Evolutionary conservation across 2,329 filamentous ascomycete genomes (phyloP).

Genomic region (Tolypocladium sp.): DNA sequence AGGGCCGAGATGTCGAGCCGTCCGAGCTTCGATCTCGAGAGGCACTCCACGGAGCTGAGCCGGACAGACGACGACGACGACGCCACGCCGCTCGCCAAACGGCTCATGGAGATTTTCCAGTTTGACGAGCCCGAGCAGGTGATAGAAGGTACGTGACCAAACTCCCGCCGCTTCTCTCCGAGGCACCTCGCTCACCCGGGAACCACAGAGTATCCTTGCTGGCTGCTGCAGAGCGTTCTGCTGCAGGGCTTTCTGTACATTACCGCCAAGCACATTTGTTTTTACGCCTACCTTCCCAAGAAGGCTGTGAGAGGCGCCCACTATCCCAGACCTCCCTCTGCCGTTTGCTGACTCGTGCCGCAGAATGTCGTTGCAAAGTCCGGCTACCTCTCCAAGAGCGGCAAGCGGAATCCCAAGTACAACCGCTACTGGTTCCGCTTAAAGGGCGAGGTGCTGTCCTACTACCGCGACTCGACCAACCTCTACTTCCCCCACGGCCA

Average conservation of each 20-base stretch:
- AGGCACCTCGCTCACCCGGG: not conserved
- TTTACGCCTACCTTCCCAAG: conserved; percentile 94
- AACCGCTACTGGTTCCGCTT: conserved; percentile 88
- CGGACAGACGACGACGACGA: conserved; percentile 24
- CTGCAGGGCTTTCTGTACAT: conserved; percentile 96
- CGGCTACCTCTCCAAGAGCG: conserved; percentile 80
- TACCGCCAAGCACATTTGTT: conserved; percentile 86
- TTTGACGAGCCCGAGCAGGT: conserved; percentile 79
- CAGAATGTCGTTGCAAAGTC: conserved; percentile 72
- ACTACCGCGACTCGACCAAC: conserved; percentile 75
- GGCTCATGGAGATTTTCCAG: conserved; percentile 75
- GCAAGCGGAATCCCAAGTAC: conserved; percentile 79
- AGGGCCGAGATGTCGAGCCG: conserved; percentile 52
- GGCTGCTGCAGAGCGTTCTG: conserved; percentile 82
- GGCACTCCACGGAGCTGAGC: conserved; percentile 29
- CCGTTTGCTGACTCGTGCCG: conserved; percentile 7
- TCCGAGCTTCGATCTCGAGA: conserved; percentile 48
- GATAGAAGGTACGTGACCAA: conserved; percentile 51
- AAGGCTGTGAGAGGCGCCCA: conserved; percentile 54
- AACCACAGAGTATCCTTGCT: conserved; percentile 75
- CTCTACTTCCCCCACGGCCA: conserved; percentile 88
- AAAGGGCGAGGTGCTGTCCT: conserved; percentile 85
- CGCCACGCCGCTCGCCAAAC: conserved; percentile 54
- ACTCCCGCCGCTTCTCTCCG: not conserved
- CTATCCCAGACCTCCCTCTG: not conserved